Evolutionary conservation across 2,329 filamentous ascomycete genomes (phyloP), one percentile per base, ranked within the genome.

Genomic region (Beauveria caledonica): DNA sequence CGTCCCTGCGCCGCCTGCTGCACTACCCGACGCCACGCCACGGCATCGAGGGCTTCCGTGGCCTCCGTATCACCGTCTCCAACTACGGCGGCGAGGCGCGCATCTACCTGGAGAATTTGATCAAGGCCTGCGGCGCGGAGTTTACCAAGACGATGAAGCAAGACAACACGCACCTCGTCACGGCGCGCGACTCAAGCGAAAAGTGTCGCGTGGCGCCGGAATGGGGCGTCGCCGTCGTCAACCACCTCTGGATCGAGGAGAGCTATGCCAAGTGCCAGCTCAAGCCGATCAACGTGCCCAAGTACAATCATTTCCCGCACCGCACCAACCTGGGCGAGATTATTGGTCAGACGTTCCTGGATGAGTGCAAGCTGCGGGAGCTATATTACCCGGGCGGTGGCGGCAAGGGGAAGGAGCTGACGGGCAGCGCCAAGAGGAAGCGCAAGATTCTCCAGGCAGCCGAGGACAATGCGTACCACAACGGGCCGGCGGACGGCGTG

Each of bases 221-320:
- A 74, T 99, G 94, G 94, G 88, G 88, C 58, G 87, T 97, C 59
- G 78, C 91, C 60, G 88, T 96, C 67, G 79, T 96, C 67, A 99
- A 97, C 71, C 94, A 99, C 71, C 80, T 99, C 1, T 99, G 94
- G 94, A 82, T 99, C 50, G 94, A 99, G 73, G 94, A 99, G 70
- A 95, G 92, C 73, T 99, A 97, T 70, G 91, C 93, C 1, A 91
- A 89, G 70, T 96, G 92, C 77, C 82, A 89, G 68, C 77, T 88
- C 61, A 88, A 90, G 70, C 83, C 84, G 0, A 76, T 92, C 23
- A 88, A 88, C 4, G 84, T 89, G 56, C 78, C 82, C 9, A 87
- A 88, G 64, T 99, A 96, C 70, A 90, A 83, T 1, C 87, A 92
- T 69, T 99, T 97, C 66, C 94, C 94, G 17, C 81, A 83, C 11